These are phyloP conservation scores for Fusarium ramigenum DNA, from an alignment of 2,329 filamentous ascomycete genomes.

Conservation along the genomic window DNA sequence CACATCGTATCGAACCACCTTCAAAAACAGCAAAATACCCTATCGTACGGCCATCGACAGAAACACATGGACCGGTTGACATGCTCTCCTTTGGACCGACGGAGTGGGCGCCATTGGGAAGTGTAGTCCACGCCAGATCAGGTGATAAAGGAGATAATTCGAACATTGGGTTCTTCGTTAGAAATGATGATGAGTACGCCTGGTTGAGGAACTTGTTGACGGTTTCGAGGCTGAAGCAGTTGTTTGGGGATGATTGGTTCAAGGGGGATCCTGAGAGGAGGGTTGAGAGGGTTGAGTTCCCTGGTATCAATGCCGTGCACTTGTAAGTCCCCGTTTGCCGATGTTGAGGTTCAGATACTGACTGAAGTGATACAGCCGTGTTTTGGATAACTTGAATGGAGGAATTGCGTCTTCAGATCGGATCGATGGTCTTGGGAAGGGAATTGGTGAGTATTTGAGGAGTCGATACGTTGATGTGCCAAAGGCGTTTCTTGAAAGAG, in stretches of 20 bases:
- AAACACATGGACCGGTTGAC: constrained; percentile 41
- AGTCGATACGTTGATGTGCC: constrained; percentile 57
- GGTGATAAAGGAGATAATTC: constrained; percentile 56
- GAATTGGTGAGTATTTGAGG: constrained; percentile 55
- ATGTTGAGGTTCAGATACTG: not conserved
- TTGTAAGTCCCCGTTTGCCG: constrained; percentile 25
- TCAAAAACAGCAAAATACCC: constrained; percentile 36
- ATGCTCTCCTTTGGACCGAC: constrained; percentile 42
- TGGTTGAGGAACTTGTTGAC: constrained; percentile 57
- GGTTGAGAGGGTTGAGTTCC: constrained; percentile 58
- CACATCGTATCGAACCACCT: constrained; percentile 34
- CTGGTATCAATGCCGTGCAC: constrained; percentile 45
- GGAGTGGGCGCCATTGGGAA: constrained; percentile 42
- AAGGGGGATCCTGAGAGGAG: constrained; percentile 43
- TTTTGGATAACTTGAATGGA: constrained; percentile 57
- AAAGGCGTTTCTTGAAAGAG: constrained; percentile 53
- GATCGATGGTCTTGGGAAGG: constrained; percentile 59
- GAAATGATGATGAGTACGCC: constrained; percentile 54
- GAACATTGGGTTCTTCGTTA: constrained; percentile 58
- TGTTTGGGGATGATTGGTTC: constrained; percentile 52
- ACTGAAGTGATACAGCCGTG: constrained; percentile 34
- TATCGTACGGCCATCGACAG: constrained; percentile 38
- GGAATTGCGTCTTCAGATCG: constrained; percentile 54
- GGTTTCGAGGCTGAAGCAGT: constrained; percentile 47
- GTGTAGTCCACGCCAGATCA: constrained; percentile 45